These are phyloP conservation scores for Leucoagaricus sp. DNA, from an alignment of 1,284 basidiomycete genomes.

Conservation along the genomic window DNA sequence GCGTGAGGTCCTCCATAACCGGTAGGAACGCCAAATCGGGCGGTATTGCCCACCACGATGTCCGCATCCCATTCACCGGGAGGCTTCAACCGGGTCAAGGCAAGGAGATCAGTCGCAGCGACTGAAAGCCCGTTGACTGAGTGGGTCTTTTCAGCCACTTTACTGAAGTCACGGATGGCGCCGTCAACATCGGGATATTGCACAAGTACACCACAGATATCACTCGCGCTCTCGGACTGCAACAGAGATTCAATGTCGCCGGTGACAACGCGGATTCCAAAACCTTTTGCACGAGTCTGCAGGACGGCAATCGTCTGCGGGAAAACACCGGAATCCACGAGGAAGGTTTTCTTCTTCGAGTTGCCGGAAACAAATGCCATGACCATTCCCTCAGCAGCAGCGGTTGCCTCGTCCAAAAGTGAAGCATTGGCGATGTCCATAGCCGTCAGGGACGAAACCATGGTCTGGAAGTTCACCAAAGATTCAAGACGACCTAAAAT, in stretches of 20 bases:
- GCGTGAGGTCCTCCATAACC: constrained; percentile 94
- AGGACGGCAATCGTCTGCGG: constrained; percentile 90
- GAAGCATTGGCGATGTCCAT: constrained; percentile 97
- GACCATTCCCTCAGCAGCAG: constrained; percentile 92
- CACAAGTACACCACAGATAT: constrained; percentile 86
- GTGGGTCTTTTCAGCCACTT: constrained; percentile 74
- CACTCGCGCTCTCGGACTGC: constrained; percentile 55
- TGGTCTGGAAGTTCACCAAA: constrained; percentile 95
- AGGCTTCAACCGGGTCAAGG: constrained; percentile 91
- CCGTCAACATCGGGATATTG: constrained; percentile 96
- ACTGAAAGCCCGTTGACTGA: constrained; percentile 78
- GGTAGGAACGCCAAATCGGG: constrained; percentile 90
- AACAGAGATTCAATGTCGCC: constrained; percentile 58
- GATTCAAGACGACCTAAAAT: constrained; percentile 87
- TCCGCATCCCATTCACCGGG: constrained; percentile 99
- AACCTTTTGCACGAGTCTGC: constrained; percentile 85
- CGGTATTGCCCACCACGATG: constrained; percentile 93
- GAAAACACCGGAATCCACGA: constrained; percentile 81
- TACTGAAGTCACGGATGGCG: constrained; percentile 75
- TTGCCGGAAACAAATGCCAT: constrained; percentile 70
- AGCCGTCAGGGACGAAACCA: constrained; percentile 92
- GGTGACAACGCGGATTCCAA: constrained; percentile 81
- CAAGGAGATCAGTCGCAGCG: constrained; percentile 91
- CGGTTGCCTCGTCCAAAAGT: constrained; percentile 89
- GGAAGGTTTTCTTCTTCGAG: constrained; percentile 82